Evolutionary conservation across 2,329 filamentous ascomycete species (phyloP).

Genomic region (Phoma sp.): DNA sequence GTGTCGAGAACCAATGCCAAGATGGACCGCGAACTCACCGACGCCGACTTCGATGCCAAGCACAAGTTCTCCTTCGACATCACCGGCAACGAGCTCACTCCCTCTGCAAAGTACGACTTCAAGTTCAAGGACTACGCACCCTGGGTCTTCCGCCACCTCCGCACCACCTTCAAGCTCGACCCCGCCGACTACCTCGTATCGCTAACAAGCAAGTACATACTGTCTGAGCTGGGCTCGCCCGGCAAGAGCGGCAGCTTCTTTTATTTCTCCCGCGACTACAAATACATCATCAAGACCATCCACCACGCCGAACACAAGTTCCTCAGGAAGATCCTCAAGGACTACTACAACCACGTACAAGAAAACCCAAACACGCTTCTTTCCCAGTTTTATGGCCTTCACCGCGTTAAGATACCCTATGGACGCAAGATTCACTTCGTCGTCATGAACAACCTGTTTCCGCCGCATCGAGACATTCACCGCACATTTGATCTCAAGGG

Average conservation of each 20-base stretch:
- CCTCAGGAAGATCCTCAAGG: conserved; percentile 79
- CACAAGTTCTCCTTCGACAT: conserved; percentile 99
- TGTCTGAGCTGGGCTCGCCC: conserved; percentile 94
- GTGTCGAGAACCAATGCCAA: conserved; percentile 97
- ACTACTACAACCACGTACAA: conserved; percentile 92
- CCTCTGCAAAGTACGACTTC: conserved; percentile 99
- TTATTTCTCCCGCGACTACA: conserved; percentile 99
- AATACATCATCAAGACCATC: conserved; percentile 99
- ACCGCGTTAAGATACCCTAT: conserved; percentile 97
- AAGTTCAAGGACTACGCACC: conserved; percentile 99
- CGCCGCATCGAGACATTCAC: conserved; percentile 95
- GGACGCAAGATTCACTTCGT: conserved; percentile 99
- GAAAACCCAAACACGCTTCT: conserved; percentile 95
- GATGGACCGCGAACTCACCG: conserved; percentile 85
- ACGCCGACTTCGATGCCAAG: conserved; percentile 90
- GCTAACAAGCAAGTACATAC: conserved; percentile 95
- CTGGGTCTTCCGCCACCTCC: conserved; percentile 95
- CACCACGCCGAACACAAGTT: conserved; percentile 94
- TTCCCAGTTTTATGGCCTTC: conserved; percentile 96
- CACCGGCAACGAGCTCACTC: conserved; percentile 95
- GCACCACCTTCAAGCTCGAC: conserved; percentile 86
- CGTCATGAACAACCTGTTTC: conserved; percentile 99
- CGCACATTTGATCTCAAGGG: conserved; percentile 97
- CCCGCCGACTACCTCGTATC: conserved; percentile 99
- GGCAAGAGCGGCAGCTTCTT: conserved; percentile 99